Percentiles rank a stretch among this genome's conserved stretches.
Conservation (phyloP, 2,329 filamentous ascomycete genomes). For the Thelonectria blattea region DNA sequence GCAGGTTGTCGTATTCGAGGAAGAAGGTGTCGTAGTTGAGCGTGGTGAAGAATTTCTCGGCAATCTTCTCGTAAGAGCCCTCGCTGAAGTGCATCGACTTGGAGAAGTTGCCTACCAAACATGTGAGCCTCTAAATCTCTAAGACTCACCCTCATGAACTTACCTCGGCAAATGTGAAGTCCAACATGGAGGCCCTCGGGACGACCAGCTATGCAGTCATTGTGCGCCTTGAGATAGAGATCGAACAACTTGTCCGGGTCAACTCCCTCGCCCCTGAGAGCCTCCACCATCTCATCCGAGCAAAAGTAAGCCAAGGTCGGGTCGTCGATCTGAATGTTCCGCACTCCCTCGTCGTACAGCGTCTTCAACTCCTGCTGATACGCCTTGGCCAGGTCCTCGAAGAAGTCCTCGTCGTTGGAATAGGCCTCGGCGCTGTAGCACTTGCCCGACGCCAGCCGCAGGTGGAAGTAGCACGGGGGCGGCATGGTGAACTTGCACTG, state of each 20-base stretch:
- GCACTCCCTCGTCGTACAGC: conserved; percentile 60
- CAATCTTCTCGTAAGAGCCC: conserved; percentile 68
- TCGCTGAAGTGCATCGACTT: conserved; percentile 68
- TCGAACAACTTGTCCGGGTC: conserved; percentile 70
- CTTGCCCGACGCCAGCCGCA: conserved; percentile 55
- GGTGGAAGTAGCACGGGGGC: conserved; percentile 72
- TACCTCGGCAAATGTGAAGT: conserved; percentile 63
- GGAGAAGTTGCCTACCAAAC: conserved; percentile 65
- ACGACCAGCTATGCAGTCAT: conserved; percentile 67
- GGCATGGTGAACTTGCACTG: conserved; percentile 73
- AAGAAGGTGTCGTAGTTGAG: conserved; percentile 68
- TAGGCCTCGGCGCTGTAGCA: conserved; percentile 61
- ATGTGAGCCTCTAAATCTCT: neutral
- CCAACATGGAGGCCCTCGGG: conserved; percentile 73
- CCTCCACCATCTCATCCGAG: conserved; percentile 68
- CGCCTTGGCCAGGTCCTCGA: conserved; percentile 61
- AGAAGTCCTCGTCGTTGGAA: conserved; percentile 59
- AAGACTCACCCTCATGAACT: neutral
- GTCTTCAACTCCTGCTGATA: conserved; percentile 61
- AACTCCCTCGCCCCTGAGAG: conserved; percentile 62
- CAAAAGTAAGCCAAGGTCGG: conserved; percentile 72
- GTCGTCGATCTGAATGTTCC: conserved; percentile 67
- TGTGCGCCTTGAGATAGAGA: conserved; percentile 75
- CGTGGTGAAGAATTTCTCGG: conserved; percentile 63
- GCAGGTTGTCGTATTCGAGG: conserved; percentile 64